Base-by-base conservation (phyloP, 2,329 filamentous ascomycete genomes). In the Canariomyces notabilis region DNA sequence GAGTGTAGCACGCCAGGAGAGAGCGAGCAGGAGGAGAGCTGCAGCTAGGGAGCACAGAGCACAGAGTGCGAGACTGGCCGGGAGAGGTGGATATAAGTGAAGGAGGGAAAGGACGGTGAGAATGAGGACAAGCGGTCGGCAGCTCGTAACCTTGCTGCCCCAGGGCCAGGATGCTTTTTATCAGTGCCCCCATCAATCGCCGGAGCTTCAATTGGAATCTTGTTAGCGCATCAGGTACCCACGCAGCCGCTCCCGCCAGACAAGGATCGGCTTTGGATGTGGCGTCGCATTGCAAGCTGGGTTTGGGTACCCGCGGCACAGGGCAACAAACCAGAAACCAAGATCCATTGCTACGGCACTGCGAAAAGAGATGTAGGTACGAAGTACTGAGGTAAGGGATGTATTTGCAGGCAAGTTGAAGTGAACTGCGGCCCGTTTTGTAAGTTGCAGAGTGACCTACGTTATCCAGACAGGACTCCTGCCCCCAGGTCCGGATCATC, bases 141-240 rank as follows among this genome's bases (percentile, higher is more conserved):
- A 32, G 41, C 37, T 22, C 35, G 44, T 38, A 44, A 46, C 37
- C n/a, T n/a, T n/a, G 44, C 41, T 46, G 22, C 19, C 44, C 47
- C 43, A 49, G 53, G 47, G 46, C 33, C 49, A 46, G 46, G 49
- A 50, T 51, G 45, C 46, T 51, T 56, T 57, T 57, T 52, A 51
- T 48, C 49, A 37, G 44, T 12, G 19, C 9, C 31, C 33, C 23
- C 37, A n/a, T 15, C 29, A 46, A 51, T 49, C 40, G 39, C 20
- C 41, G 33, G 36, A 51, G 44, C 34, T 51, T 34, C 43, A 42
- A 34, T 18, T 46, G 33, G 34, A 18, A 26, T 41, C 42, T 45
- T 57, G 56, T 59, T 58, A 59, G 52, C 43, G 54, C 42, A 37
- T n/a, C 40, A 53, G 20, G 57, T 59, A 57, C 48, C 54, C 37